Conservation (phyloP, 192 early-diverging fungal genomes). For the Phlyctochytrium bullatum region DNA sequence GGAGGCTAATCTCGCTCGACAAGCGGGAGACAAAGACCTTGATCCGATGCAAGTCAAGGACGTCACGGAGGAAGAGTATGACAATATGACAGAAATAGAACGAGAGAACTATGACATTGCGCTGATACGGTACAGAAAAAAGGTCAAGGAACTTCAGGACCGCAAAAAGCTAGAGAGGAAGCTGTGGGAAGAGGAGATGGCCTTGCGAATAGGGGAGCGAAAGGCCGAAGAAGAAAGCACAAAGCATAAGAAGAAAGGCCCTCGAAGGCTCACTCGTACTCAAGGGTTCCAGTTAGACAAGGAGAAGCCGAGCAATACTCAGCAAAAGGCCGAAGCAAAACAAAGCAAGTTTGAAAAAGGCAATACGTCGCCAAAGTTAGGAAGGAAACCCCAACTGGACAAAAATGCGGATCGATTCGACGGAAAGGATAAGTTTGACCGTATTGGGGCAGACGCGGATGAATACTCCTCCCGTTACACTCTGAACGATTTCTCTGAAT, state of each 20-base stretch:
- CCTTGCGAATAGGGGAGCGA: slow-evolving; percentile 38
- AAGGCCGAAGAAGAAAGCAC: slow-evolving; percentile 52
- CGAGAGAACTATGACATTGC: slow-evolving; percentile 46
- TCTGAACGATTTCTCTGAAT: slow-evolving; percentile 33
- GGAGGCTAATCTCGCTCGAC: slow-evolving; percentile 30
- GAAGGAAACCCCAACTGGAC: slow-evolving; percentile 14
- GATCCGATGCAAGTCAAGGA: slow-evolving; percentile 41
- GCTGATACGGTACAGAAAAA: slow-evolving; percentile 41
- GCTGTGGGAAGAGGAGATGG: slow-evolving; percentile 51
- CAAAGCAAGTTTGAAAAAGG: slow-evolving; percentile 23
- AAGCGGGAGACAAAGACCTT: slow-evolving; percentile 38
- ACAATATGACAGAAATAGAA: slow-evolving; percentile 43
- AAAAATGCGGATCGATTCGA: slow-evolving; percentile 14
- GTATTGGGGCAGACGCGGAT: slow-evolving; percentile 18
- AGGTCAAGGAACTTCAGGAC: slow-evolving; percentile 50
- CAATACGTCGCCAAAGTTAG: slow-evolving; percentile 36
- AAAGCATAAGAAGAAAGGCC: slow-evolving; percentile 35
- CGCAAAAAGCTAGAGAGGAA: slow-evolving; percentile 43
- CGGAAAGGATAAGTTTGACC: slow-evolving; percentile 23
- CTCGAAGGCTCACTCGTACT: slow-evolving; percentile 15
- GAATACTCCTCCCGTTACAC: slow-evolving; percentile 30
- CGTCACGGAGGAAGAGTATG: slow-evolving; percentile 57
- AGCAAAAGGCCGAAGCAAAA: slow-evolving; percentile 22
- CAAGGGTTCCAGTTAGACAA: slow-evolving; percentile 14
- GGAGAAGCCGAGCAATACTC: slow-evolving; percentile 39